Percentiles rank a stretch among this genome's conserved stretches.
Conservation (phyloP, 1,284 basidiomycete species). For the Cutaneotrichosporon cutaneum region DNA sequence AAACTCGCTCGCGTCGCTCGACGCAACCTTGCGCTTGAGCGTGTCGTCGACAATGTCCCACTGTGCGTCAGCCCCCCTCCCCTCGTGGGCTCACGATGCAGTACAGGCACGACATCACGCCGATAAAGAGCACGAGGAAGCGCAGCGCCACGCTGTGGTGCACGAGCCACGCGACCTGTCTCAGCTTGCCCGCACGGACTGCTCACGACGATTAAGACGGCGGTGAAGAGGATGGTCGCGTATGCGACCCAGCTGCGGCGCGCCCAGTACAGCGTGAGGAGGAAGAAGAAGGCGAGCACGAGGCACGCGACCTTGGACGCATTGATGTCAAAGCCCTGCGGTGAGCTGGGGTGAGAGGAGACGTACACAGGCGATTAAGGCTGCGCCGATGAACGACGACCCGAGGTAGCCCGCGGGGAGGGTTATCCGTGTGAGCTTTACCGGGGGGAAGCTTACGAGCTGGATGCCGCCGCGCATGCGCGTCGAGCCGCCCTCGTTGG, state of each 20-base stretch:
- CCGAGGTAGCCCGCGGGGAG: conserved; percentile 87
- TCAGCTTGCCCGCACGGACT: too few relatives aligned
- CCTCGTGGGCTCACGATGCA: conserved; percentile 41
- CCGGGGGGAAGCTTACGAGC: conserved; percentile 65
- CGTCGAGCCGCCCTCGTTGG: conserved; percentile 90
- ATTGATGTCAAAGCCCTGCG: conserved; percentile 76
- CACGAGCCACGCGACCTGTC: conserved; percentile 79
- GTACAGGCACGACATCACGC: conserved; percentile 92
- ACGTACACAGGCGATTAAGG: conserved; percentile 74
- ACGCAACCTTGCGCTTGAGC: conserved; percentile 83
- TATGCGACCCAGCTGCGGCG: conserved; percentile 66
- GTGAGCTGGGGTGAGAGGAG: not conserved
- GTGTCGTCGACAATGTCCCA: conserved; percentile 93
- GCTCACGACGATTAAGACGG: conserved; percentile 46
- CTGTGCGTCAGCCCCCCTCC: conserved; percentile 47
- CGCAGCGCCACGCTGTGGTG: conserved; percentile 60
- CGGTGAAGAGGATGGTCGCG: conserved; percentile 48
- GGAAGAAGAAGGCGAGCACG: conserved; percentile 77
- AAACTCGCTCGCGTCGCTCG: conserved; percentile 86
- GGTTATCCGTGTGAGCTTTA: conserved; percentile 41
- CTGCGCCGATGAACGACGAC: conserved; percentile 83
- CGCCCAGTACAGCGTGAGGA: conserved; percentile 89
- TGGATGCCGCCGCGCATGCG: conserved; percentile 88
- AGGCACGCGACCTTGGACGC: conserved; percentile 87
- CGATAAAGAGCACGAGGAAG: conserved; percentile 81